These are phyloP conservation scores for Geranium rotundifolium DNA, from an alignment of 345 rosid genomes.

Conservation along the genomic window DNA sequence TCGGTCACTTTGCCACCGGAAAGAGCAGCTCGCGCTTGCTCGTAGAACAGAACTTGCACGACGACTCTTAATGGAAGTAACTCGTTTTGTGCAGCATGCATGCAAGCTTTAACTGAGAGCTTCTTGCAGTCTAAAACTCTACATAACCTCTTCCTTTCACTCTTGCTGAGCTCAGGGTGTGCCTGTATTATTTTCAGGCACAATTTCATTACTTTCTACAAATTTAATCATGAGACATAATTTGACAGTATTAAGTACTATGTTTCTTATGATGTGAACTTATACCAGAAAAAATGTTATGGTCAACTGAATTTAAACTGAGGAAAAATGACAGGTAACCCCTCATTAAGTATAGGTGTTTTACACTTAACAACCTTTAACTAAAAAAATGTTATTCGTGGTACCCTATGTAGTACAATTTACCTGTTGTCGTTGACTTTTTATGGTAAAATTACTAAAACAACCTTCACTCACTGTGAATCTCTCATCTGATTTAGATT, in stretches of 20 bases:
- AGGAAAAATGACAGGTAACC: too few species aligned
- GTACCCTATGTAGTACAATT: too few species aligned
- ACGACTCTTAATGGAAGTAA: slow-evolving; percentile 82
- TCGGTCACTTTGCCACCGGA: slow-evolving; percentile 59
- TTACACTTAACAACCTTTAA: too few species aligned
- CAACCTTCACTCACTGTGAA: too few species aligned
- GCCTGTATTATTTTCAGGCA: slow-evolving; percentile 32
- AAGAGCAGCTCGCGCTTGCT: slow-evolving; percentile 77
- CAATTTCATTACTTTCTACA: not conserved
- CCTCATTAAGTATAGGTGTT: too few species aligned
- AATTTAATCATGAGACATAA: not conserved
- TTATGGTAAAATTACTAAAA: too few species aligned
- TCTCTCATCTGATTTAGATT: too few species aligned
- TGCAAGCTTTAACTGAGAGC: slow-evolving; percentile 88
- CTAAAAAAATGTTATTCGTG: too few species aligned
- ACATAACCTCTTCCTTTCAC: slow-evolving; percentile 74
- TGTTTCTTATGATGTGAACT: not conserved
- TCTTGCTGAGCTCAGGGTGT: slow-evolving; percentile 72
- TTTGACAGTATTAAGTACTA: not conserved
- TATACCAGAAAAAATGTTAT: not conserved
- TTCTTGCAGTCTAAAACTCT: slow-evolving; percentile 86
- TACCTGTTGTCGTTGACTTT: too few species aligned
- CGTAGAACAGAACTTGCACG: slow-evolving; percentile 91
- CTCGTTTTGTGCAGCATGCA: slow-evolving; percentile 97
- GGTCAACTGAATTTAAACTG: not conserved